Percentiles rank a stretch among this genome's conserved stretches.
These are phyloP conservation scores for Amaranthus hypochondriacus DNA, from an alignment of 148 eudicot genomes.

Conservation along the genomic window DNA sequence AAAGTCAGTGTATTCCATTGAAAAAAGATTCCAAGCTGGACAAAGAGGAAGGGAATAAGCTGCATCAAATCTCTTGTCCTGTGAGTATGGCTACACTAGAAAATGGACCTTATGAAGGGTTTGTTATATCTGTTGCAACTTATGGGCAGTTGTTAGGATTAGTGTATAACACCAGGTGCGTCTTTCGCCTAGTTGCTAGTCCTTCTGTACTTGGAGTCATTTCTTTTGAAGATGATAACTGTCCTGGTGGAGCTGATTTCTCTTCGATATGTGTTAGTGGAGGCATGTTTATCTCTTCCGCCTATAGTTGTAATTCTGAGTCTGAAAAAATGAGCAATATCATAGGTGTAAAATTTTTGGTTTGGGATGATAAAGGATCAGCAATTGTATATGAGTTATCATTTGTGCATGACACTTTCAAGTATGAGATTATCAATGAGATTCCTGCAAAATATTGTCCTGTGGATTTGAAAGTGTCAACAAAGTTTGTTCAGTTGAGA, in stretches of 20 bases:
- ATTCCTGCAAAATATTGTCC: constrained; percentile 57
- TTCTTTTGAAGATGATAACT: constrained; percentile 40
- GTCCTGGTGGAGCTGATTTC: constrained; percentile 32
- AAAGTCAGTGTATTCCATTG: constrained; percentile 50
- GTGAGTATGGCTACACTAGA: constrained; percentile 28
- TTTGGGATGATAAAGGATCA: constrained; percentile 72
- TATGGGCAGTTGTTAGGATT: constrained; percentile 52
- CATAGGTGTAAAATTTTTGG: constrained; percentile 41
- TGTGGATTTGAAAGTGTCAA: constrained; percentile 33
- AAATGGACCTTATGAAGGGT: constrained; percentile 39
- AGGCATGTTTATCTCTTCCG: constrained; percentile 54
- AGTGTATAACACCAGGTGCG: constrained; percentile 55
- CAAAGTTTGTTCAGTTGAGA: constrained; percentile 47
- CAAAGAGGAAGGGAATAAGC: constrained; percentile 32
- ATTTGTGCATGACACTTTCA: constrained; percentile 44
- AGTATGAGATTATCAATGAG: constrained; percentile 34
- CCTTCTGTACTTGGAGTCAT: constrained; percentile 59
- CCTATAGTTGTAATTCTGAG: constrained; percentile 22
- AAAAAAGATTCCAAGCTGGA: constrained; percentile 46
- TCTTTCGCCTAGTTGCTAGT: constrained; percentile 44
- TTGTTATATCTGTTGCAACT: constrained; percentile 50
- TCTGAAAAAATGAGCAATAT: constrained; percentile 24
- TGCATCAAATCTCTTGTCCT: constrained; percentile 28
- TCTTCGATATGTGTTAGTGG: constrained; percentile 45
- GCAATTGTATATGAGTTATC: constrained; percentile 54